These are phyloP conservation scores for Panellus pusillus DNA, from an alignment of 768 basidiomycete species.

Conservation along the genomic window DNA sequence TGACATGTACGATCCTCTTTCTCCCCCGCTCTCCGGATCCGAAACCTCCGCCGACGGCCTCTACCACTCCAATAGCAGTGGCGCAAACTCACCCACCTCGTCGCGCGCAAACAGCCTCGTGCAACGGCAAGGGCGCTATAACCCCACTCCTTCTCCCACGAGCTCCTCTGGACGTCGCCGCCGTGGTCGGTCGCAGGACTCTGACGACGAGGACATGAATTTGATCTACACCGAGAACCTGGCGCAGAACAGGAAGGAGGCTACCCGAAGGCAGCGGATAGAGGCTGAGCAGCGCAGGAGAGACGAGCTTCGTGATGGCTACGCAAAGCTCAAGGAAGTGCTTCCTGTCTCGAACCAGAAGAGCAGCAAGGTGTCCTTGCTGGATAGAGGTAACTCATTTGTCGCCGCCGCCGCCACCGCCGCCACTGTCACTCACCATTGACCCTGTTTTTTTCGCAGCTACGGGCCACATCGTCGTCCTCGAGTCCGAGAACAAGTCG, in stretches of 20 bases:
- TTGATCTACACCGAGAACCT: conserved; percentile 67
- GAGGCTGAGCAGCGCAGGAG: conserved; percentile 89
- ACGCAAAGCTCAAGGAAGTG: conserved; percentile 84
- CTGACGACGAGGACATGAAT: conserved; percentile 74
- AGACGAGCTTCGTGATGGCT: conserved; percentile 88
- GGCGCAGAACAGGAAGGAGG: conserved; percentile 79
- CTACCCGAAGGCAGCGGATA: conserved; percentile 79
- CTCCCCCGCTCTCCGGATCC: conserved; percentile 86
- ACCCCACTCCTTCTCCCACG: conserved; percentile 79
- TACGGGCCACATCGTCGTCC: conserved; percentile 72
- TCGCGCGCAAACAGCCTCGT: conserved; percentile 76
- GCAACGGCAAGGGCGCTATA: conserved; percentile 72
- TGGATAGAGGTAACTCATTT: conserved; percentile 71
- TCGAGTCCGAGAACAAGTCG: conserved; percentile 73
- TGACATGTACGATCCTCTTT: conserved; percentile 81
- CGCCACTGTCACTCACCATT: background rate
- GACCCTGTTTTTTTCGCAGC: conserved; percentile 45
- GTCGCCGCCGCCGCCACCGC: background rate
- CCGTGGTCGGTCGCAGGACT: conserved; percentile 73
- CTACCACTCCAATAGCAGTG: conserved; percentile 78
- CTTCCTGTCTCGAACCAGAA: conserved; percentile 88
- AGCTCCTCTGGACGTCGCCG: conserved; percentile 71
- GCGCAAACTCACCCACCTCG: conserved; percentile 75
- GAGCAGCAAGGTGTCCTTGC: conserved; percentile 84
- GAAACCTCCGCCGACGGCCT: conserved; percentile 84